A percentile compares a stretch with the other conserved stretches of the same genome.
phyloP scores from a whole-genome alignment of 2,329 filamentous ascomycete genomes.

The Alternaria solani region DNA sequence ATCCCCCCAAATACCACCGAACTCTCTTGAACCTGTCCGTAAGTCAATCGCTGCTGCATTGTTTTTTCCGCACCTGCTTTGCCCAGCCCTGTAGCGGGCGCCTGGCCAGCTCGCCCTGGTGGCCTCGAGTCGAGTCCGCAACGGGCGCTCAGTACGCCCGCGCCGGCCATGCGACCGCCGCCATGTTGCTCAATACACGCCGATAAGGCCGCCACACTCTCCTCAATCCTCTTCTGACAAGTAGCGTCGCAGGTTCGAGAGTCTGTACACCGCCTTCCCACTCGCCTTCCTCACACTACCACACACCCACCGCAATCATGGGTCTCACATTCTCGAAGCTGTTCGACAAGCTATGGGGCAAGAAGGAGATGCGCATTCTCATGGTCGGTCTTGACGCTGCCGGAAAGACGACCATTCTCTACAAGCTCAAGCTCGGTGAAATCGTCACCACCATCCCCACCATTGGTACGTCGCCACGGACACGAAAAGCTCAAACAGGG shows the following conservation, averaged over 20 bases:
- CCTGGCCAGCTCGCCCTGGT: conserved; percentile 26
- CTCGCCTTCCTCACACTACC: conserved; percentile 34
- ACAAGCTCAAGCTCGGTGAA: conserved; percentile 98
- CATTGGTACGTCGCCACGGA: conserved; percentile 65
- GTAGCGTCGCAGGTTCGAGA: conserved; percentile 46
- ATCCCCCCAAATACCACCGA: conserved; percentile 46
- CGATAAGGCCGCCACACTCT: conserved; percentile 18
- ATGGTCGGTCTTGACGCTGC: conserved; percentile 98
- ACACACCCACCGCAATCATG: conserved; percentile 72
- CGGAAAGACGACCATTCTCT: conserved; percentile 96
- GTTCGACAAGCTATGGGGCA: conserved; percentile 98
- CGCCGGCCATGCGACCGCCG: conserved; percentile 22
- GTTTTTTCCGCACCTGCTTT: conserved; percentile 24
- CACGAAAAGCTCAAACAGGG: conserved; percentile 3
- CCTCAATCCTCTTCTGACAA: conserved; percentile 28
- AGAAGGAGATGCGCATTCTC: conserved; percentile 97
- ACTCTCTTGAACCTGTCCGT: conserved; percentile 48
- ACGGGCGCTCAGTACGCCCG: conserved; percentile 36
- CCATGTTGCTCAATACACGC: conserved; percentile 14
- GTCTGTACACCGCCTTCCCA: conserved; percentile 41
- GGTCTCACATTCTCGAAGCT: conserved; percentile 93
- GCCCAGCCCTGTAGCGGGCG: conserved; percentile 21
- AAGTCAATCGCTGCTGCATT: conserved; percentile 39
- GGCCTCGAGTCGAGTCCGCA: conserved; percentile 37
- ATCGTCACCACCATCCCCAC: conserved; percentile 98